phyloP scores from a whole-genome alignment of 2,329 filamentous ascomycete genomes.

The Tolypocladium sp. region DNA sequence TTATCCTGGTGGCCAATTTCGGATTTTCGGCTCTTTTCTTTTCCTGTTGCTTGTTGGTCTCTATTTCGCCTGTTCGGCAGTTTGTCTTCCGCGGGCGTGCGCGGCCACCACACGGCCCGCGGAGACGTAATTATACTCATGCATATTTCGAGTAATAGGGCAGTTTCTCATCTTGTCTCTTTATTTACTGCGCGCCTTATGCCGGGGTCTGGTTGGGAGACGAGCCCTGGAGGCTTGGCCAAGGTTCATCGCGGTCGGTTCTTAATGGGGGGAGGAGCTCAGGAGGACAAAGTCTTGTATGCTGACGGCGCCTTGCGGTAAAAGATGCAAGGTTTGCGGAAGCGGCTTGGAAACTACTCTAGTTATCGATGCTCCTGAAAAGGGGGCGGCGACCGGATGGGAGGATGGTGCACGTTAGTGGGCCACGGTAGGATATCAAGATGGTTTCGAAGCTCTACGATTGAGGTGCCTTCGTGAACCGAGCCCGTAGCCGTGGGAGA shows the following conservation, averaged over 20 bases:
- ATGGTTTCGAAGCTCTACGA: background rate
- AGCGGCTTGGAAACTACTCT: background rate
- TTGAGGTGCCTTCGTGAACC: background rate
- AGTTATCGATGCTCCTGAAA: background rate
- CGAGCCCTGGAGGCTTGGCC: slow-evolving; percentile 24
- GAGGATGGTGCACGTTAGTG: background rate
- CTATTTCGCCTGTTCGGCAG: background rate
- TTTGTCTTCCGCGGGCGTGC: slow-evolving; percentile 1
- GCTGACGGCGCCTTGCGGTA: background rate
- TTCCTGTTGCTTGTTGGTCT: slow-evolving; percentile 5
- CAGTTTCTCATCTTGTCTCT: slow-evolving; percentile 10
- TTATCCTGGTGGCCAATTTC: slow-evolving; percentile 11
- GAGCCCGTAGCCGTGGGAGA: background rate
- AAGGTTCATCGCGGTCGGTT: slow-evolving; percentile 10
- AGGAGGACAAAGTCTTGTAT: background rate
- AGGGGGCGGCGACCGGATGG: background rate
- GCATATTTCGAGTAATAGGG: slow-evolving; percentile 17
- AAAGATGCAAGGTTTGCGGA: background rate
- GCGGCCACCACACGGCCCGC: slow-evolving; percentile 14
- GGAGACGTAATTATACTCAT: slow-evolving; percentile 18
- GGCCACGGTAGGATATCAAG: background rate
- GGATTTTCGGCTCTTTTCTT: slow-evolving; percentile 18
- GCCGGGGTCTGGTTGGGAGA: slow-evolving; percentile 5
- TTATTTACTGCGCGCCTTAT: slow-evolving; percentile 5
- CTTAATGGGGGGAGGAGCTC: slow-evolving; percentile 5